Base-by-base conservation (phyloP, 2,329 filamentous ascomycete species). In the Aspergillus aculeatinus region DNA sequence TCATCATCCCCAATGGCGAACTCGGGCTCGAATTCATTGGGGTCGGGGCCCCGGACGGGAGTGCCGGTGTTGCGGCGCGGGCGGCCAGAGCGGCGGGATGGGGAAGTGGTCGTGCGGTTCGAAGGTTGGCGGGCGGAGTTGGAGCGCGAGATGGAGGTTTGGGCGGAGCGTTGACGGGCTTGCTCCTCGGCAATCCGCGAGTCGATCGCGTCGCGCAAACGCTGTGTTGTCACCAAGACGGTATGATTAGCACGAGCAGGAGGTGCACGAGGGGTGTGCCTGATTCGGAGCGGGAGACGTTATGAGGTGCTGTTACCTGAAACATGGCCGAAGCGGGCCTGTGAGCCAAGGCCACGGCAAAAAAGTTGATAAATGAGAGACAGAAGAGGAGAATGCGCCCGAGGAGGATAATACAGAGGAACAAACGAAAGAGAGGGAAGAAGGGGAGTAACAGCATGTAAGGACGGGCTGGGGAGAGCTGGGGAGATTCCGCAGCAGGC, bases 151-250 rank as follows among this genome's bases (percentile, higher is more conserved):
- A 74, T 60, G n/a, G 68, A 72, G 29, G 79, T 74, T 63, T 81
- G 69, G 47, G 79, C 68, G 54, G 81, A 77, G 71, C 85, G 85
- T 73, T 92, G 89, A 60, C 91, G 89, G 60, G 91, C 90, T 77
- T 96, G 91, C 79, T 97, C 93, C 79, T 96, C 92, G 70, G 92
- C 90, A 70, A 97, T 95, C 70, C 89, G 89, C 69, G 88, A 87
- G 74, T 96, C 91, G 74, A 96, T 92, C 61, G 89, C 90, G 70
- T 89, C 90, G 79, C 91, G 90, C 68, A 96, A 82, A 81, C 90
- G 86, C 90, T 95, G 73, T 47, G 27, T 39, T 19, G 16, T 10
- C 10, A 35, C 16, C 21, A 54, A 5, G 19, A 29, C 51, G 52
- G 27, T 29, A 29, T 29, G 27, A 48, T 19, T 23, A 25, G 27